A percentile compares a stretch with the other conserved stretches of the same genome.
These are phyloP conservation scores for Dryas octopetala DNA, from an alignment of 306 rosid species.

Conservation along the genomic window DNA sequence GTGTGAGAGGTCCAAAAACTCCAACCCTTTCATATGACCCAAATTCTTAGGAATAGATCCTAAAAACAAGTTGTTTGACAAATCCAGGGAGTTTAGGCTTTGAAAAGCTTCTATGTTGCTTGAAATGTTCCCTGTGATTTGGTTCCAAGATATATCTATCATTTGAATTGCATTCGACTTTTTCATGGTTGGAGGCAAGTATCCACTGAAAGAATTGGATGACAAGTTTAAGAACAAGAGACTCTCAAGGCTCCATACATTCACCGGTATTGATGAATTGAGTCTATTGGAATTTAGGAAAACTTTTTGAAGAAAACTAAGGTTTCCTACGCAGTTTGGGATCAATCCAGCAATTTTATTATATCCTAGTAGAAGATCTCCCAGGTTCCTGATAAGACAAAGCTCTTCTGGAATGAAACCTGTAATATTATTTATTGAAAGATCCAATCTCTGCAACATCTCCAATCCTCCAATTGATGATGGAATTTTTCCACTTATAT, in stretches of 20 bases:
- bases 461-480: constrained; percentile 17
- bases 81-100: no score
- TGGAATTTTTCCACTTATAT: neutral
- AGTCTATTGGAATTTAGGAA: neutral
- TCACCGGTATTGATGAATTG: neutral
- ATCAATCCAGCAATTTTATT: constrained; percentile 28
- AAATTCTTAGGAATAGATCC: no score
- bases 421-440: constrained; percentile 16
- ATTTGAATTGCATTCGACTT: no score
- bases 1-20: constrained; percentile 8
- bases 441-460: constrained; percentile 20
- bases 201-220: no score
- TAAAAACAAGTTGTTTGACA: no score
- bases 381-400: constrained; percentile 20
- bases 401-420: constrained; percentile 25
- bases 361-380: constrained; percentile 8
- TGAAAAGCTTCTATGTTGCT: no score
- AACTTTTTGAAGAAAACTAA: neutral
- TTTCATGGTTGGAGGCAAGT: no score
- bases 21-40: neutral
- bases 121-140: no score
- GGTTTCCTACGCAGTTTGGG: constrained; percentile 1
- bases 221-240: no score
- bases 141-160: no score
- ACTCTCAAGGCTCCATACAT: neutral